Evolutionary conservation across 2,329 filamentous ascomycete species (phyloP), one percentile per base, ranked within the genome.

Genomic region (Aspergillus spinulosporus): DNA sequence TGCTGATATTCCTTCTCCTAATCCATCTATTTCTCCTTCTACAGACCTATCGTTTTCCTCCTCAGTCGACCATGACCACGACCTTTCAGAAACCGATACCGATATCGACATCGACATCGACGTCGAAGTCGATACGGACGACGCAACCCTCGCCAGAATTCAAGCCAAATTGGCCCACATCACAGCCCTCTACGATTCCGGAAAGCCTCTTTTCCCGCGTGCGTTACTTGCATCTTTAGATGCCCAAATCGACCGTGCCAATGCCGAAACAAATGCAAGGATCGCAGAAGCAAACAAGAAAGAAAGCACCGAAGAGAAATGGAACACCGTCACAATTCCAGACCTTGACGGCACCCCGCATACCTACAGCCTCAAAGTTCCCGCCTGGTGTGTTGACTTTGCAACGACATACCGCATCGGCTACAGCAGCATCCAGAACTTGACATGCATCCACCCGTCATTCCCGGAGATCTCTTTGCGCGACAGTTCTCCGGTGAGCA

Each of bases 121-220:
- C 9, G 39, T 21, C 15, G 44, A 46, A 11, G 7, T 32, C 4
- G 44, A 46, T 29, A 12, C 21, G 7, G 28, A 64, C 32, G 46
- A 55, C 7, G 56, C 60, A 11, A 56, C 50, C 3, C 29, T 54
- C 9, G 4, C 34, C 9, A 58, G 57, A n/a, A 60, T 56, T 8
- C 53, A 62, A 2, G 52, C 57, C 5, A 60, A 59, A 6, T 28
- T 66, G 3, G 58, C 53, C 2, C 64, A 61, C 26, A 59, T 68
- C 29, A 36, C 56, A 12, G 45, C 56, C 4, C 50, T 65, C 6
- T 69, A 67, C 47, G 45, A 56, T 1, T 48, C 56, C 1, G 64
- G 65, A 6, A 61, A 59, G 6, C 61, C 60, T 5, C 61, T 69
- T 32, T 70, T 70, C 39, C 52, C 61, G 12, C 54, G 59, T 2